phyloP scores from a whole-genome alignment of 2,329 filamentous ascomycete species.

The Decorospora gaudefroyi region DNA sequence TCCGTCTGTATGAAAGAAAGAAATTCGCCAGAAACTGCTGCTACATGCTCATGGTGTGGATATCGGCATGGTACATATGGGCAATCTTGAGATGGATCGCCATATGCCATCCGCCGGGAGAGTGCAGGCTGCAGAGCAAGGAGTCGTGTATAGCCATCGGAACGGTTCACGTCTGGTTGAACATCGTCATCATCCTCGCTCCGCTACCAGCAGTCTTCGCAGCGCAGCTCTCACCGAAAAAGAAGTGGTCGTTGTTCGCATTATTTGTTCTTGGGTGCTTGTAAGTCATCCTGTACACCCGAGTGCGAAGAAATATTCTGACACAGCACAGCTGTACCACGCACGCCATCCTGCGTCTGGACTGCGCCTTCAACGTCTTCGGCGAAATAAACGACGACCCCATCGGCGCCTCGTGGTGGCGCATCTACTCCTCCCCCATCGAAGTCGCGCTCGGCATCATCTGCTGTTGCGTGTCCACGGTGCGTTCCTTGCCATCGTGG shows the following conservation, averaged over 20 bases:
- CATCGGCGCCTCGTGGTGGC: constrained; percentile 28
- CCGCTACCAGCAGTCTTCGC: constrained; percentile 19
- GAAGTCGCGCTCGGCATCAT: constrained; percentile 28
- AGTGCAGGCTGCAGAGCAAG: constrained; percentile 21
- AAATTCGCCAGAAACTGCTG: constrained; percentile 9
- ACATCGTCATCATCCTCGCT: constrained; percentile 18
- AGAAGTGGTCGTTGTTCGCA: constrained; percentile 15
- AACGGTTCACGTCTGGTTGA: constrained; percentile 27
- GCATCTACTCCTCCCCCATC: constrained; percentile 27
- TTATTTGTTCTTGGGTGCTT: constrained; percentile 25
- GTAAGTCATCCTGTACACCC: constrained; percentile 10
- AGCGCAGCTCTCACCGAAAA: constrained; percentile 18
- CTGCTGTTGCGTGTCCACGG: constrained; percentile 26
- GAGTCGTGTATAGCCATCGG: constrained; percentile 25
- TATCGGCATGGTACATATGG: constrained; percentile 23
- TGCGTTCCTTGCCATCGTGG: constrained; percentile 17
- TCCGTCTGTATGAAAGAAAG: constrained; percentile 24
- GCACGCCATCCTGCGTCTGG: constrained; percentile 26
- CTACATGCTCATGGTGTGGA: constrained; percentile 18
- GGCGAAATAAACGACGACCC: constrained; percentile 19
- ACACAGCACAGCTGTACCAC: constrained; percentile 19
- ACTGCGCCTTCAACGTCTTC: constrained; percentile 26
- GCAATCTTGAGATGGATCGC: constrained; percentile 22
- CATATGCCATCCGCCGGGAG: constrained; percentile 26
- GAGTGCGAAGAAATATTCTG: background rate